These are phyloP conservation scores for Fusarium zealandicum DNA, from an alignment of 2,329 filamentous ascomycete species.

Conservation along the genomic window DNA sequence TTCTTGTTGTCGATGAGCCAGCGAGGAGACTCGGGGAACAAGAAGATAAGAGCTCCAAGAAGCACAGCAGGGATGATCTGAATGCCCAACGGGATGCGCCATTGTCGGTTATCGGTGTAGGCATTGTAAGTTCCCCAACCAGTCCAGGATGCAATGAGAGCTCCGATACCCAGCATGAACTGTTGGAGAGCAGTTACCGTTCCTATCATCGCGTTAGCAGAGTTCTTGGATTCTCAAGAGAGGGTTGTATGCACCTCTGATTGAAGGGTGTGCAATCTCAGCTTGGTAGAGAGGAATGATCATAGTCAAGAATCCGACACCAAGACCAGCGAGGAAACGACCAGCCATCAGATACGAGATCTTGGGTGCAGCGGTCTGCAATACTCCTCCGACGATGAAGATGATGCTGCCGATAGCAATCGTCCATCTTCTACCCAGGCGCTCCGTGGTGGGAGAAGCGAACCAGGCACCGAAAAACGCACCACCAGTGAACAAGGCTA, in stretches of 20 bases:
- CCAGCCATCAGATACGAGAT: constrained; percentile 73
- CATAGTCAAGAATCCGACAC: constrained; percentile 52
- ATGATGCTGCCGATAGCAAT: constrained; percentile 73
- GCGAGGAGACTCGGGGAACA: constrained; percentile 75
- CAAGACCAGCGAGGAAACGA: constrained; percentile 71
- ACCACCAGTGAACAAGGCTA: constrained; percentile 18
- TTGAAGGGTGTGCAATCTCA: constrained; percentile 78
- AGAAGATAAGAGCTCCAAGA: constrained; percentile 66
- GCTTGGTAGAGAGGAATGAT: constrained; percentile 72
- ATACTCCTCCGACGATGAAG: constrained; percentile 73
- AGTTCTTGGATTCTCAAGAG: not conserved
- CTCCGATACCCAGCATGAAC: constrained; percentile 80
- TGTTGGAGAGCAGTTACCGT: constrained; percentile 75
- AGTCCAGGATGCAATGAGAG: constrained; percentile 75
- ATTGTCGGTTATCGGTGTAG: constrained; percentile 42
- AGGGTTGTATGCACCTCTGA: constrained; percentile 63
- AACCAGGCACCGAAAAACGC: constrained; percentile 20
- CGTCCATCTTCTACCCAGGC: constrained; percentile 71
- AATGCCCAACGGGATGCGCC: constrained; percentile 60
- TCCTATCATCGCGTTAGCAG: constrained; percentile 2
- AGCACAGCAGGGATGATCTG: constrained; percentile 73
- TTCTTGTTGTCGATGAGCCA: constrained; percentile 78
- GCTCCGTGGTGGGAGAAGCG: constrained; percentile 51
- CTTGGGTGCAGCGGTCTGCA: constrained; percentile 72
- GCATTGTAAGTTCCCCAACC: constrained; percentile 57